phyloP scores from a whole-genome alignment of 2,329 filamentous ascomycete genomes.

The Fusarium sp. region DNA sequence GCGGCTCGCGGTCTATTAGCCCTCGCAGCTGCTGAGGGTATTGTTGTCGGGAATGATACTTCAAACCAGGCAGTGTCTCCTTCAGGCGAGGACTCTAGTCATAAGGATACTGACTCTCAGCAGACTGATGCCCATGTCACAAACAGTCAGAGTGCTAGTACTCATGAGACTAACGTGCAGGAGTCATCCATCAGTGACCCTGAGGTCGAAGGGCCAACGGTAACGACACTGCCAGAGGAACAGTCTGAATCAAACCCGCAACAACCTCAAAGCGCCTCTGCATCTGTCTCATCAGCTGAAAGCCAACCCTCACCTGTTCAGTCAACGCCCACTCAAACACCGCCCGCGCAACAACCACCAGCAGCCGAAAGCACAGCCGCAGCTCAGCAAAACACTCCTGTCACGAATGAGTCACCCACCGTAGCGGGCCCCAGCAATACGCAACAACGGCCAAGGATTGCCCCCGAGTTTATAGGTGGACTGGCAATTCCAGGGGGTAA shows the following conservation, averaged over 20 bases:
- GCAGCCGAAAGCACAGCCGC: not conserved
- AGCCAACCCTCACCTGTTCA: not conserved
- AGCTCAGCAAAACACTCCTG: not conserved
- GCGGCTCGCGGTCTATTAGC: not conserved
- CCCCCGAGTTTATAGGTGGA: not conserved
- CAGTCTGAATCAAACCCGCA: not conserved
- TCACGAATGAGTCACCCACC: not conserved
- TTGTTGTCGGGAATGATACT: not conserved
- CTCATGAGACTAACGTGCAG: not conserved
- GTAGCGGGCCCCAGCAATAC: not conserved
- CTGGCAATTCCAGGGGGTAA: slow-evolving; percentile 29
- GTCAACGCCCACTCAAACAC: no score
- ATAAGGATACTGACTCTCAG: not conserved
- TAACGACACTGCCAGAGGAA: not conserved
- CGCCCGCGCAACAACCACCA: not conserved
- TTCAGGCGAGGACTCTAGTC: not conserved
- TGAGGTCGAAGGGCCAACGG: not conserved
- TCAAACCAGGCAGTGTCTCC: not conserved
- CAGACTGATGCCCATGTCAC: not conserved
- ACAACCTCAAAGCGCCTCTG: not conserved
- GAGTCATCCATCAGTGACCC: not conserved
- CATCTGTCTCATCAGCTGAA: not conserved
- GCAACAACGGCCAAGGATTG: not conserved
- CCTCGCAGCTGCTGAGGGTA: not conserved
- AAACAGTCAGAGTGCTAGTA: not conserved